Base-by-base conservation (phyloP, 2,329 filamentous ascomycete genomes). In the Metarhizium brunneum region DNA sequence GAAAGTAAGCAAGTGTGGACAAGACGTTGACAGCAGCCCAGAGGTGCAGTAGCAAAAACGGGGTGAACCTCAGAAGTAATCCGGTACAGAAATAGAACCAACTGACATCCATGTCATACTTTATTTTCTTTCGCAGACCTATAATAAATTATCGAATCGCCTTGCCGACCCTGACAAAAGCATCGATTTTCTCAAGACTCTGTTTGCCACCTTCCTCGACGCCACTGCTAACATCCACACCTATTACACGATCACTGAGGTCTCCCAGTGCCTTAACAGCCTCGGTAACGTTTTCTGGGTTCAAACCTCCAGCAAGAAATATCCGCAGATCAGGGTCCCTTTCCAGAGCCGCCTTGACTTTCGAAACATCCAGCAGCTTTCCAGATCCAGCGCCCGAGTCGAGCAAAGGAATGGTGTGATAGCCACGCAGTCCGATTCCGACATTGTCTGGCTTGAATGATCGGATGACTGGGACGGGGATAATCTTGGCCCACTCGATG, bases 171-270 rank as follows among this genome's bases (percentile, higher is more conserved):
- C 82, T 80, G 45, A 97, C 77, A 71, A 99, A 99, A 4, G 80
- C 82, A 60, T 77, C 76, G 62, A 99, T 97, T 74, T 87, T 95
- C 18, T 83, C 81, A 56, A 92, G 64, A 69, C 86, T 88, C 71
- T 99, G 94, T 66, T 83, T 76, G 2, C 91, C 92, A 62, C 87
- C 81, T 40, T 84, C 85, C 72, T 97, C 94, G 2, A 99, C 91
- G 0, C 95, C 95, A 65, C 90, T 96, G 70, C 91, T 96, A 20
- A 96, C 90, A 74, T 99, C 94, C 3, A 99, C 88, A 2, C 87
- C 92, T 38, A 91, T 75, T 13, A 96, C 82, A 57, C 85, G 82
- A 10, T 76, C 76, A 30, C 76, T 76, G 10, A 82, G 68, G 6
- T 80, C 75, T 0, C 84, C 86, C 16, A 92, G 73, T 14, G 80